Percentiles rank a stretch among this genome's conserved stretches.
Evolutionary conservation across 2,329 filamentous ascomycete genomes (phyloP).

Genomic region (Trichoderma sp.): DNA sequence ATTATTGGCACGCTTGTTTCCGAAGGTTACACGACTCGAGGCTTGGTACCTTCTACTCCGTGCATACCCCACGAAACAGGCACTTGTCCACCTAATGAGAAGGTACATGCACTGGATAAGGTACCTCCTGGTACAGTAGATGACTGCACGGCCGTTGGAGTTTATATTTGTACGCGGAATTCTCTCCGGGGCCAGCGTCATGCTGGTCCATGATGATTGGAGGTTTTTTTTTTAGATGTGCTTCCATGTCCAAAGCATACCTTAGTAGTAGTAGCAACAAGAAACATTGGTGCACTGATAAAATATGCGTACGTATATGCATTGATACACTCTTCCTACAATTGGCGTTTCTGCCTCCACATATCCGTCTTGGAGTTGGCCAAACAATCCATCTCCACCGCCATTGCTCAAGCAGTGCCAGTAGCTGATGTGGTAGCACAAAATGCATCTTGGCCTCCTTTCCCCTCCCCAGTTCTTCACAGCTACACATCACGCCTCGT

Average conservation of each 20-base stretch:
- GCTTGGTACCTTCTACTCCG: too few species aligned
- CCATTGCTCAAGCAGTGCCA: background rate
- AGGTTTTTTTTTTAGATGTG: too few species aligned
- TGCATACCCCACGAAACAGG: background rate
- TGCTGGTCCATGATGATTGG: too few species aligned
- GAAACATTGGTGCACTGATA: too few species aligned
- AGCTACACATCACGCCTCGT: background rate
- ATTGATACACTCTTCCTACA: background rate
- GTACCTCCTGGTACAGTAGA: too few species aligned
- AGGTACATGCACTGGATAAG: too few species aligned
- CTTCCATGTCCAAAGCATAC: too few species aligned
- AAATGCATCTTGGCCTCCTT: background rate
- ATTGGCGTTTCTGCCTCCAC: background rate
- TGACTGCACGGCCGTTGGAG: too few species aligned
- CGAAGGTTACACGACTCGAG: background rate
- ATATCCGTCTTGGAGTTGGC: background rate
- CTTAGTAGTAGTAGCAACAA: background rate
- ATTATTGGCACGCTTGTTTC: background rate
- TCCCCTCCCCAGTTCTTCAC: background rate
- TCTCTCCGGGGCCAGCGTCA: too few species aligned
- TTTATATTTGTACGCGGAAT: too few species aligned
- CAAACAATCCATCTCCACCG: background rate
- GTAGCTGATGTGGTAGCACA: background rate
- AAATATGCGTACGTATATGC: too few species aligned
- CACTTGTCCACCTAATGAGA: too few species aligned